Evolutionary conservation across 352 stramenopile species (phyloP), one percentile per base, ranked within the genome.

Genomic region (Phytopythium sindhum): DNA sequence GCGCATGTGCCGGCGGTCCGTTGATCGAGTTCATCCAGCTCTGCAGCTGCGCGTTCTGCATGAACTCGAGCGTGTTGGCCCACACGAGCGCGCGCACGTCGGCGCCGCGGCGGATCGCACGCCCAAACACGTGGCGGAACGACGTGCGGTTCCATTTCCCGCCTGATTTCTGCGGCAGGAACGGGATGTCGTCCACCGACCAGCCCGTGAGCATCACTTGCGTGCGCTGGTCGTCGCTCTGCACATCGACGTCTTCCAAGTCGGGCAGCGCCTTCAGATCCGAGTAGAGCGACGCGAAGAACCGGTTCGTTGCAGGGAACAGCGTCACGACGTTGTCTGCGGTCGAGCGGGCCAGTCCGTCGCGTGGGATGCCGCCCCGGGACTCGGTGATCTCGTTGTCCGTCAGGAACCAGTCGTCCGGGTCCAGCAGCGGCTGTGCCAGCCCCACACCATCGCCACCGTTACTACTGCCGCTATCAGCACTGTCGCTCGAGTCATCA

Each of bases 331-430:
- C 37, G 61, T 90, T 88, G 28, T 69, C 67, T 5, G 42, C 44
- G 4, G 67, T 78, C 37, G 61, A 76, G 0, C 78, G 66, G 0
- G 62, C 55, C 45, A 90, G 47, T 35, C 71, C 70, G 12, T 68
- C 67, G 8, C 81, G 75, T n/a, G 70, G 57, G 10, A 76, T 61
- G 19, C 77, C 81, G 17, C 70, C 70, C 14, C 81, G 69, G 12
- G 77, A 71, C 7, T 14, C 54, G 1, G 71, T 77, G 53, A 90
- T 82, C 63, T 90, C 78, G 21, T 72, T 51, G n/a, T 75, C 65
- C 0, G 65, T 83, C 7, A 90, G 63, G 59, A 90, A 89, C 81
- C 81, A 88, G 39, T 75, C 68, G 5, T 63, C 60, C 12, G 78
- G 66, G n/a, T 80, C 69, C n/a, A 88, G 66, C 19, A 73, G 37